These are phyloP conservation scores for Sporothrix variecibatus DNA, from an alignment of 2,329 filamentous ascomycete genomes.

Conservation along the genomic window DNA sequence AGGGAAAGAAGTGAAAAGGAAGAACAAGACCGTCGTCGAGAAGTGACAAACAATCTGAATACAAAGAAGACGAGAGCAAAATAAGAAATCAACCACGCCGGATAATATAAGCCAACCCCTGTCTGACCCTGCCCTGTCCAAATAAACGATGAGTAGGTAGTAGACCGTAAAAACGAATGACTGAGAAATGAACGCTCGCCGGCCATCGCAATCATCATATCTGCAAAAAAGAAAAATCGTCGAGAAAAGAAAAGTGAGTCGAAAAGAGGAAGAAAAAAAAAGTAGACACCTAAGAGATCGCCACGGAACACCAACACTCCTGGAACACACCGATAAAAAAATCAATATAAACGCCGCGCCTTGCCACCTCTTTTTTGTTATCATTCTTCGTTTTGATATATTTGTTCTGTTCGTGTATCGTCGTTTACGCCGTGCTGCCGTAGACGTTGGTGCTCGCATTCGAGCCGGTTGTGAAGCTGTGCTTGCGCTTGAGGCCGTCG, in stretches of 20 bases:
- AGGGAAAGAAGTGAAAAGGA: neutral
- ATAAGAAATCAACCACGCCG: neutral
- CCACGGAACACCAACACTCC: neutral
- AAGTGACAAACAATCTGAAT: neutral
- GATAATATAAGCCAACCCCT: neutral
- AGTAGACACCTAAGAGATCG: neutral
- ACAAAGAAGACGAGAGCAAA: neutral
- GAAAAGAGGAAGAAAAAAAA: neutral
- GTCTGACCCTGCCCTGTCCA: neutral
- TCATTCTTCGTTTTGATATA: neutral
- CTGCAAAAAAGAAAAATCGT: neutral
- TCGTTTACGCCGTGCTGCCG: neutral
- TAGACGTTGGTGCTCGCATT: slow-evolving; percentile 16
- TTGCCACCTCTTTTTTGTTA: neutral
- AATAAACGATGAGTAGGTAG: neutral
- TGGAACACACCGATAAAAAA: neutral
- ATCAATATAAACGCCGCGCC: neutral
- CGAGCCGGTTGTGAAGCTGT: slow-evolving; percentile 39
- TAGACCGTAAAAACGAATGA: neutral
- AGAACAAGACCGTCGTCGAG: neutral
- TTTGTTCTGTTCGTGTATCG: neutral
- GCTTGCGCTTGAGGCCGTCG: slow-evolving; percentile 43
- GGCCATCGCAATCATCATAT: neutral
- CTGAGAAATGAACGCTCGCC: slow-evolving; percentile 3
- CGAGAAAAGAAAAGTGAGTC: neutral